Evolutionary conservation across 192 early-diverging fungal genomes (phyloP).

Genomic region (Backusella psychrophila): DNA sequence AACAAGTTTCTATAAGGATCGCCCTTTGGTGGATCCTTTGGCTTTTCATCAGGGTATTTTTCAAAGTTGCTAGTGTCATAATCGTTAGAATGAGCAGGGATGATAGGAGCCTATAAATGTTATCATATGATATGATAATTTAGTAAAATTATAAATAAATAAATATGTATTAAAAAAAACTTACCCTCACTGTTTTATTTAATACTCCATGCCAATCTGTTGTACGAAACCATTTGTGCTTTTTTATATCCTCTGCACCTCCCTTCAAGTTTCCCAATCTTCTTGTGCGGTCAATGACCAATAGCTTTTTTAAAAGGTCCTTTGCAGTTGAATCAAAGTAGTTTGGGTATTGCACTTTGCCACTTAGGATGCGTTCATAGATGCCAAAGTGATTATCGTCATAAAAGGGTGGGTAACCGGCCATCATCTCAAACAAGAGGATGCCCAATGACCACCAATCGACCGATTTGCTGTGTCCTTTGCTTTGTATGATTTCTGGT

Average conservation of each 20-base stretch:
- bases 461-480: constrained; percentile 83
- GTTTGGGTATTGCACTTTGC: constrained; percentile 65
- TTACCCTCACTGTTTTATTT: constrained; percentile 32
- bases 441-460: constrained; percentile 95
- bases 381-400: constrained; percentile 82
- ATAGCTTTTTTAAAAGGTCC: constrained; percentile 71
- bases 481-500: constrained; percentile 83
- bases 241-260: constrained; percentile 77
- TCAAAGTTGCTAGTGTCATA: constrained; percentile 40
- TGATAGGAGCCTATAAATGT: constrained; percentile 22
- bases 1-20: constrained; percentile 85
- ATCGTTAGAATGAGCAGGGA: constrained; percentile 25
- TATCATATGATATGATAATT: background rate
- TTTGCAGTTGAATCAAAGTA: constrained; percentile 64
- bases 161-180: background rate
- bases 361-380: constrained; percentile 79
- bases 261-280: constrained; percentile 80
- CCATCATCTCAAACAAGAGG: constrained; percentile 88
- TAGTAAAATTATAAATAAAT: background rate
- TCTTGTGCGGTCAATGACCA: constrained; percentile 74
- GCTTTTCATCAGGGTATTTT: constrained; percentile 51
- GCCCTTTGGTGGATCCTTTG: constrained; percentile 30
- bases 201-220: constrained; percentile 71
- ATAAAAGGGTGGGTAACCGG: constrained; percentile 76
- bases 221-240: constrained; percentile 77